Percentiles rank a stretch among this genome's conserved stretches.
These are phyloP conservation scores for Candida labiduridarum DNA, from an alignment of 1,139 yeast genomes.

Conservation along the genomic window DNA sequence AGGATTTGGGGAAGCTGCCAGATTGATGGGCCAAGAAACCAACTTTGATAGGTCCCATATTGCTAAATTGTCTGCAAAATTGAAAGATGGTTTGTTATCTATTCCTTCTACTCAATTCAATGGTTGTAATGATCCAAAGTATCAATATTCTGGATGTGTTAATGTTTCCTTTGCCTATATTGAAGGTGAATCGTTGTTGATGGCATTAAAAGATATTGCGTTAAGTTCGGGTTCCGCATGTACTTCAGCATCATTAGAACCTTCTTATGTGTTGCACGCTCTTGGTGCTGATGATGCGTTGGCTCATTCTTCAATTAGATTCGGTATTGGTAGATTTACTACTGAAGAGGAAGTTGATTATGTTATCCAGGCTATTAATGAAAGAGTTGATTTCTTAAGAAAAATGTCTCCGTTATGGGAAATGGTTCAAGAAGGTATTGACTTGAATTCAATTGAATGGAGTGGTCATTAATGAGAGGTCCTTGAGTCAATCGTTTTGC, in stretches of 20 bases:
- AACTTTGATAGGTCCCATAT: constrained; percentile 75
- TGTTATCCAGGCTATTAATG: constrained; percentile 83
- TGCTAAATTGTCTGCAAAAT: constrained; percentile 65
- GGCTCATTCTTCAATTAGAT: constrained; percentile 96
- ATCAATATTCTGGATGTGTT: constrained; percentile 86
- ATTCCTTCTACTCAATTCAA: constrained; percentile 89
- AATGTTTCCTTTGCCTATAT: constrained; percentile 95
- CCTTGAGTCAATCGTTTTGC: no score
- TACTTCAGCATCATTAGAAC: constrained; percentile 97
- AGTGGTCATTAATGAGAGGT: constrained; percentile 65
- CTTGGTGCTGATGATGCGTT: constrained; percentile 97
- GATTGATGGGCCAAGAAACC: constrained; percentile 75
- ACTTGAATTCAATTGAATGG: constrained; percentile 93
- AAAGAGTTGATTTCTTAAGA: constrained; percentile 88
- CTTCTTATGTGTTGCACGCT: constrained; percentile 94
- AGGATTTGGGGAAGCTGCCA: constrained; percentile 97
- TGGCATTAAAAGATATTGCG: constrained; percentile 98
- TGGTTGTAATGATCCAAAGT: constrained; percentile 68
- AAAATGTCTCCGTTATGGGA: constrained; percentile 97
- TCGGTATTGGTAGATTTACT: constrained; percentile 96
- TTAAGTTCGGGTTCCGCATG: constrained; percentile 98
- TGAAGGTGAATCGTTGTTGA: constrained; percentile 95
- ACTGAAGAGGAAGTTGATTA: constrained; percentile 96
- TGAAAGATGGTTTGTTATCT: constrained; percentile 70
- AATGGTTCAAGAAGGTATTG: constrained; percentile 99